These are phyloP conservation scores for Nicotiana undulata DNA, from an alignment of 257 asterid genomes.

Conservation along the genomic window DNA sequence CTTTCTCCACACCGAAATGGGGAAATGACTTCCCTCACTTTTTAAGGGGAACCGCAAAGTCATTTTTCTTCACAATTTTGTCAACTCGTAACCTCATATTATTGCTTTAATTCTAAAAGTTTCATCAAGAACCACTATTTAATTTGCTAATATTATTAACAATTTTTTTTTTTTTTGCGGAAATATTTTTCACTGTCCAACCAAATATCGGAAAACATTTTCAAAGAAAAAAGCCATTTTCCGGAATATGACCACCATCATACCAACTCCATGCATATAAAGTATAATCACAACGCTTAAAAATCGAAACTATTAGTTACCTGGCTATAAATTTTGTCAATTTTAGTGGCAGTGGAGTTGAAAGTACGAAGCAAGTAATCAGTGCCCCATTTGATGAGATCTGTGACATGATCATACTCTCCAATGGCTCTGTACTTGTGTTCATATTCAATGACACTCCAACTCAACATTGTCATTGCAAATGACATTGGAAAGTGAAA, in stretches of 20 bases:
- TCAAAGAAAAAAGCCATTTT: no score
- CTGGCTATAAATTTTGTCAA: conserved; percentile 65
- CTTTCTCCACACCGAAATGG: neutral
- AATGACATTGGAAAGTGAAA: conserved; percentile 85
- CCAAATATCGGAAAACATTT: no score
- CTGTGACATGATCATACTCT: conserved; percentile 62
- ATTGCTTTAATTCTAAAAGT: neutral
- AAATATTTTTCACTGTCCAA: neutral
- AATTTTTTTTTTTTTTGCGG: no score
- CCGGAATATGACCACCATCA: neutral
- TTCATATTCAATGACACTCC: conserved; percentile 88
- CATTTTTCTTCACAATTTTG: no score
- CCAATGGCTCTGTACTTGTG: conserved; percentile 62
- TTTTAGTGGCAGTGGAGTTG: conserved; percentile 59
- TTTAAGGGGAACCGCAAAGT: no score
- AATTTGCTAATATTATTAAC: neutral
- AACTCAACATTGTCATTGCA: conserved; percentile 89
- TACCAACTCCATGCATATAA: neutral
- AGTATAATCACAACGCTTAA: no score
- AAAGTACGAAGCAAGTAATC: conserved; percentile 78
- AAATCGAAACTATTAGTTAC: conserved; percentile 13
- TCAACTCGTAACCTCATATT: no score
- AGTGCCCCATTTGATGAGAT: conserved; percentile 85
- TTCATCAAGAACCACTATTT: neutral
- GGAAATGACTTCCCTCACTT: neutral